A percentile compares a stretch with the other conserved stretches of the same genome.
Conservation (phyloP, 31 red algal species). For the Bonnemaisonia californica region DNA sequence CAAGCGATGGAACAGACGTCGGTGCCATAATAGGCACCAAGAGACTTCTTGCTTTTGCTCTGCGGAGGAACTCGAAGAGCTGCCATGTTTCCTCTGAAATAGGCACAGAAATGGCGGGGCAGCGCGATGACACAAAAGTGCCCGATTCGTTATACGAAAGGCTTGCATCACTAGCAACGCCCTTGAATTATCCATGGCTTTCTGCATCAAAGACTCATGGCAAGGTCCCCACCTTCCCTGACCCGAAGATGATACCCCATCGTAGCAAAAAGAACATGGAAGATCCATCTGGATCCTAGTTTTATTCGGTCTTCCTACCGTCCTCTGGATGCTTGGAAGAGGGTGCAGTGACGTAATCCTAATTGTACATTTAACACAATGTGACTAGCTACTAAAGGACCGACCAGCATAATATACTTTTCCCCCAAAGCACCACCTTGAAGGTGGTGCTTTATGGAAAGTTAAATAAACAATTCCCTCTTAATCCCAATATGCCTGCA, state of each 20-base stretch:
- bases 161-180: conserved; percentile 5
- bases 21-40: conserved; percentile 35
- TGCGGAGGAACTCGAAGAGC: neutral
- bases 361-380: no score
- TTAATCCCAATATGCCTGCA: no score
- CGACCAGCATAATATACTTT: no score
- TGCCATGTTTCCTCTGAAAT: neutral
- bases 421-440: no score
- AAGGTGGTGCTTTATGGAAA: no score
- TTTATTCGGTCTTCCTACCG: no score
- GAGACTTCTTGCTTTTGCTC: conserved; percentile 28
- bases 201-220: conserved; percentile 3
- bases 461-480: no score
- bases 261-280: conserved; percentile 33
- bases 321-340: no score
- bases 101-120: neutral
- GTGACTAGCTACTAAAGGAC: no score
- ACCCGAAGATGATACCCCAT: conserved; percentile 45
- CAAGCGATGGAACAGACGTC: conserved; percentile 45
- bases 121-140: neutral
- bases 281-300: neutral
- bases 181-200: conserved; percentile 44
- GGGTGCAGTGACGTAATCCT: no score
- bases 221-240: conserved; percentile 25
- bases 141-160: conserved; percentile 21